Conservation (phyloP, 2,329 filamentous ascomycete species). For the Ophiobolus disseminans region DNA sequence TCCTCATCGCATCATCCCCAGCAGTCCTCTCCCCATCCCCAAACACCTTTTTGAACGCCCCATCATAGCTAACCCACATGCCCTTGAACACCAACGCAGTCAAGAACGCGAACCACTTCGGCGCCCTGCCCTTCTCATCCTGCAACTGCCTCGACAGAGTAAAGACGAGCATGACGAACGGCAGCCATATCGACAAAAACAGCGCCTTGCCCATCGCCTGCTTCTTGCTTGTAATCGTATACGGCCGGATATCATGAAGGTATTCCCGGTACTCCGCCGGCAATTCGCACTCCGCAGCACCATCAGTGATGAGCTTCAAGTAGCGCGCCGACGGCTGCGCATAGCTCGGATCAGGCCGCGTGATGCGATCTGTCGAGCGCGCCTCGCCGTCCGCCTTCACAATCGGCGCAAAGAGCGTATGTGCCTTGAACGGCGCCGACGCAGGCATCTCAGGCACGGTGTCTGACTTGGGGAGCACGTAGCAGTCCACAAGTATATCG, state of each 20-base stretch:
- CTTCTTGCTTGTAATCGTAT: slow-evolving; percentile 69
- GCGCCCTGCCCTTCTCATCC: slow-evolving; percentile 71
- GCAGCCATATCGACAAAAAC: slow-evolving; percentile 67
- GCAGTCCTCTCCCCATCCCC: slow-evolving; percentile 82
- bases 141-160: slow-evolving; percentile 59
- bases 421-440: slow-evolving; percentile 74
- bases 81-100: slow-evolving; percentile 62
- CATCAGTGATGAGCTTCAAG: slow-evolving; percentile 77
- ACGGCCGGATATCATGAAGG: slow-evolving; percentile 72
- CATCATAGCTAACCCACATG: slow-evolving; percentile 72
- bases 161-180: slow-evolving; percentile 64
- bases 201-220: slow-evolving; percentile 72
- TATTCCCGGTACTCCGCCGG: slow-evolving; percentile 80
- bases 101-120: slow-evolving; percentile 68
- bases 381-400: slow-evolving; percentile 22
- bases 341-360: slow-evolving; percentile 71
- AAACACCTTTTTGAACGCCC: slow-evolving; percentile 70
- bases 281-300: slow-evolving; percentile 80
- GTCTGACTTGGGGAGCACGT: slow-evolving; percentile 66
- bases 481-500: slow-evolving; percentile 81
- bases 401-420: slow-evolving; percentile 78
- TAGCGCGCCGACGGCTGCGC: slow-evolving; percentile 87
- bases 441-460: slow-evolving; percentile 70
- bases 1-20: slow-evolving; percentile 23
- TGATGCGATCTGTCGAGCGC: slow-evolving; percentile 51